Conservation (phyloP, 2,329 filamentous ascomycete genomes). For the Colletotrichum simmondsii region DNA sequence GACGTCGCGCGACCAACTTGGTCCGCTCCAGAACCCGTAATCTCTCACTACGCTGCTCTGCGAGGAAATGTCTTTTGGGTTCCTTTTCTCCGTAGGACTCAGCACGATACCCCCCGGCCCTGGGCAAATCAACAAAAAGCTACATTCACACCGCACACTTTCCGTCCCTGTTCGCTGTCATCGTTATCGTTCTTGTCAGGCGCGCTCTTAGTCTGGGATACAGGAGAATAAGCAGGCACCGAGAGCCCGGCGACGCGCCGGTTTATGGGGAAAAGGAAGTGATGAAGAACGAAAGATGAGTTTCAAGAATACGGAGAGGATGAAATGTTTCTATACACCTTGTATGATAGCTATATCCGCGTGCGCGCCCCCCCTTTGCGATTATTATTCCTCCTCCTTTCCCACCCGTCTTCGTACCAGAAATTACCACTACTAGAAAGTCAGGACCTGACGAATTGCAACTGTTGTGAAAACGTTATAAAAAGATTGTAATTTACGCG, state of each 20-base stretch:
- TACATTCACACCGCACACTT: not conserved
- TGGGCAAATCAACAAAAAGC: slow-evolving; percentile 26
- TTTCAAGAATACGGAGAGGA: not conserved
- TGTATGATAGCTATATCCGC: slow-evolving; percentile 15
- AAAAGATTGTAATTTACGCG: too few species aligned
- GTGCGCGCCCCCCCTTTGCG: not conserved
- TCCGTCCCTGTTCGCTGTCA: not conserved
- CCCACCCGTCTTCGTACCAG: not conserved
- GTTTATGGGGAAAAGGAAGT: not conserved
- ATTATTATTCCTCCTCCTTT: not conserved
- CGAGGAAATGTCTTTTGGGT: not conserved
- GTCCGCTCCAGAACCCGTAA: not conserved
- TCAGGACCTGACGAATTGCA: slow-evolving; percentile 8
- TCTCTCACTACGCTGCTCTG: not conserved
- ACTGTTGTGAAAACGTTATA: not conserved
- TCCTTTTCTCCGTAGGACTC: slow-evolving; percentile 24
- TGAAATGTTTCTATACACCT: not conserved
- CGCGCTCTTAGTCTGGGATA: not conserved
- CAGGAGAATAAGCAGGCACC: not conserved
- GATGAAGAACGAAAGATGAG: not conserved
- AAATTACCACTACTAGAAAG: not conserved
- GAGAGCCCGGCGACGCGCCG: not conserved
- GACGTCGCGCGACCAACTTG: not conserved
- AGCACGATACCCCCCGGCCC: slow-evolving; percentile 30
- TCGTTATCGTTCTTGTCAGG: not conserved